Evolutionary conservation across 331 rosid genomes (phyloP).

Genomic region (Dryas integrifolia): DNA sequence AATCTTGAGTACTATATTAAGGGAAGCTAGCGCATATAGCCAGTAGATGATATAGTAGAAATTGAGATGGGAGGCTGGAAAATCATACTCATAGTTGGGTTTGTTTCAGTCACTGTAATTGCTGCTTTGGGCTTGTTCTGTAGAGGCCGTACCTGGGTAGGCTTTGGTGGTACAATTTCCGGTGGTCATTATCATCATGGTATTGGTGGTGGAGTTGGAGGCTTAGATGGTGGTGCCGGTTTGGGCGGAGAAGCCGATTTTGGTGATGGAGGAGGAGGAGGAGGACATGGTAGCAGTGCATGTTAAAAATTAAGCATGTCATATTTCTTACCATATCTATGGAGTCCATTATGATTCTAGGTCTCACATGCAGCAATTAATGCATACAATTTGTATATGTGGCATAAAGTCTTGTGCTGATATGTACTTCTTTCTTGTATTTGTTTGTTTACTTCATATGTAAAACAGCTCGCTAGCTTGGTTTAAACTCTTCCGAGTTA

Average conservation of each 20-base stretch:
- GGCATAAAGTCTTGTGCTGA: too few relatives aligned
- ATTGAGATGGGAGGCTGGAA: conserved; percentile 16
- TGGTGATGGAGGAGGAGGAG: neutral
- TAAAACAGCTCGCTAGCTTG: too few relatives aligned
- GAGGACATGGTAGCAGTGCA: neutral
- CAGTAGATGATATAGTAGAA: neutral
- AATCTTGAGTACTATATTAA: too few relatives aligned
- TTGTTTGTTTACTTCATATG: too few relatives aligned
- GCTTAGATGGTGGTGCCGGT: conserved; percentile 8
- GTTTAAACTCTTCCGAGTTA: too few relatives aligned
- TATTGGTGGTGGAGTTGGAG: neutral
- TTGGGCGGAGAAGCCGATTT: neutral
- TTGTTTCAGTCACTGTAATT: neutral
- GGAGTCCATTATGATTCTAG: neutral
- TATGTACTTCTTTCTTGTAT: too few relatives aligned
- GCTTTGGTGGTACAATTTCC: neutral
- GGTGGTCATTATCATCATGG: neutral
- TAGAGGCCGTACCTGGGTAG: neutral
- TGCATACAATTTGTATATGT: too few relatives aligned
- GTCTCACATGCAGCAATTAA: too few relatives aligned
- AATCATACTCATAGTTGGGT: neutral
- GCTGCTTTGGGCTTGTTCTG: neutral
- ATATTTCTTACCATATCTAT: neutral
- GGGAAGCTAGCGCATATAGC: neutral
- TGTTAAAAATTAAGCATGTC: neutral